A percentile compares a stretch with the other conserved stretches of the same genome.
These are phyloP conservation scores for Exophiala calicioides DNA, from an alignment of 2,329 filamentous ascomycete genomes.

Conservation along the genomic window DNA sequence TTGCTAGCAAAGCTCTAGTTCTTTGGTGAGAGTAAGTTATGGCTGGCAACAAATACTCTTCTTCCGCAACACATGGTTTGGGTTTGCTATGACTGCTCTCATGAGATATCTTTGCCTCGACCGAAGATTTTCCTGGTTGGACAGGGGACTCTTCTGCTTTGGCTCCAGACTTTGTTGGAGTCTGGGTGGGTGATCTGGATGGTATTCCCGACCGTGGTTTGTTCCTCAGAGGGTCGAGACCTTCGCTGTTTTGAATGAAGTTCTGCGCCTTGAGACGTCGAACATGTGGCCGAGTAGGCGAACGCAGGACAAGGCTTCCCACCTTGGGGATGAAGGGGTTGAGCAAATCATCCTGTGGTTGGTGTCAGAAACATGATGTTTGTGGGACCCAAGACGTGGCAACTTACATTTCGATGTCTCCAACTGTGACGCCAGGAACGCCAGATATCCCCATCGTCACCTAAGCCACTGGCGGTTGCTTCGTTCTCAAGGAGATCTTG, in stretches of 20 bases:
- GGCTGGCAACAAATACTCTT: no score
- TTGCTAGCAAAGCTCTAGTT: constrained; percentile 16
- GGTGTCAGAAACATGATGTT: constrained; percentile 5
- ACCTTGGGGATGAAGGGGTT: constrained; percentile 30
- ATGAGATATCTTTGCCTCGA: neutral
- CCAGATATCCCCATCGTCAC: constrained; percentile 34
- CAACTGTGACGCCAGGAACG: constrained; percentile 34
- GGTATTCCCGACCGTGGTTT: constrained; percentile 5
- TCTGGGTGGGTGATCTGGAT: constrained; percentile 1
- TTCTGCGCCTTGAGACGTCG: constrained; percentile 27
- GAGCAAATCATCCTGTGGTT: constrained; percentile 24
- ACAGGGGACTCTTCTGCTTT: no score
- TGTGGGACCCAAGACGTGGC: neutral
- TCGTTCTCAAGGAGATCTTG: constrained; percentile 34
- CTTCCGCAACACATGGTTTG: neutral
- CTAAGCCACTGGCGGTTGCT: constrained; percentile 25
- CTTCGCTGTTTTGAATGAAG: constrained; percentile 20
- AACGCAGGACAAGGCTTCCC: constrained; percentile 26
- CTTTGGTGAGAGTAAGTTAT: no score
- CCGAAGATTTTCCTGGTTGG: no score
- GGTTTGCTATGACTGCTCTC: neutral
- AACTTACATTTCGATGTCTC: constrained; percentile 32
- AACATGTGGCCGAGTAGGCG: constrained; percentile 27
- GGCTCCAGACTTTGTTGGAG: neutral
- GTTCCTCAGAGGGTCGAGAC: neutral